These are phyloP conservation scores for Spencermartinsiella ligniputridi DNA, from an alignment of 1,139 yeast genomes.

Conservation along the genomic window DNA sequence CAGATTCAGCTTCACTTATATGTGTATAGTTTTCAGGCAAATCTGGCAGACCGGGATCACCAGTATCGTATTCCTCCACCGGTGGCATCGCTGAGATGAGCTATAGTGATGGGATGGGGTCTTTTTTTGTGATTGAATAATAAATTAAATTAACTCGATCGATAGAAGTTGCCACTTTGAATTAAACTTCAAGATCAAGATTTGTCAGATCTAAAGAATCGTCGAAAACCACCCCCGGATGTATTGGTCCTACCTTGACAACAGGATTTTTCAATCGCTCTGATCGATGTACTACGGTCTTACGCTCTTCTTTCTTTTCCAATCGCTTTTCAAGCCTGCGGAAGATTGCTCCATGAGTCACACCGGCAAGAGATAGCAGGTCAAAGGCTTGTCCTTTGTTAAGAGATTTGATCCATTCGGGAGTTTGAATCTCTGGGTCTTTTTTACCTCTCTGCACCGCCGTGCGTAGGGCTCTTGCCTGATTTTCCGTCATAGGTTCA, in stretches of 20 bases:
- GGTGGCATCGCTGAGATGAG: no score
- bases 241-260: background rate
- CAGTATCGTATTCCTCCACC: slow-evolving; percentile 35
- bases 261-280: background rate
- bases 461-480: background rate
- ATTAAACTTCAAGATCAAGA: no score
- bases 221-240: no score
- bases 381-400: slow-evolving; percentile 4
- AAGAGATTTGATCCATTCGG: background rate
- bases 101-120: no score
- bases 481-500: background rate
- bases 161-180: no score
- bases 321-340: background rate
- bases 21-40: slow-evolving; percentile 31
- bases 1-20: slow-evolving; percentile 6
- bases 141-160: no score
- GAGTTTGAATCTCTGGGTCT: background rate
- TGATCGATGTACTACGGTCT: background rate
- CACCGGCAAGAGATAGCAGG: background rate
- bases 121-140: no score
- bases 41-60: slow-evolving; percentile 39
- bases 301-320: background rate
- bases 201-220: no score
- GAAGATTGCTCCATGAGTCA: background rate
- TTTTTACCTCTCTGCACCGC: background rate